A percentile compares a stretch with the other conserved stretches of the same genome.
These are phyloP conservation scores for Ajuga reptans DNA, from an alignment of 305 asterid species.

Conservation along the genomic window DNA sequence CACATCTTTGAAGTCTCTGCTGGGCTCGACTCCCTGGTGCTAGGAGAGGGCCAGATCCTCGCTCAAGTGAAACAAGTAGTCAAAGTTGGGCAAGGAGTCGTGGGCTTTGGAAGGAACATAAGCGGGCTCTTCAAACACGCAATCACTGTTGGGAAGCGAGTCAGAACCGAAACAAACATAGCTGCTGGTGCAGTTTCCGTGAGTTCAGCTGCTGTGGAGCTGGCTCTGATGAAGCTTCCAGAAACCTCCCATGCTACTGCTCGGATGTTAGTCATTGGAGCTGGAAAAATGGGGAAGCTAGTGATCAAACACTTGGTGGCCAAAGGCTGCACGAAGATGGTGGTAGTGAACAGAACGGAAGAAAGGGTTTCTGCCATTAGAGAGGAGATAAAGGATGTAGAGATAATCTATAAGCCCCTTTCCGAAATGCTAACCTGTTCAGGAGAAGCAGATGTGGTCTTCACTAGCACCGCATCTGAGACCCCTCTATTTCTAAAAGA, in stretches of 20 bases:
- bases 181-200: conserved; percentile 96
- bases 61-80: conserved; percentile 97
- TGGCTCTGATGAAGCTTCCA: conserved; percentile 89
- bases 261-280: conserved; percentile 77
- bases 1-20: conserved; percentile 94
- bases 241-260: conserved; percentile 58
- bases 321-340: conserved; percentile 86
- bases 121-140: conserved; percentile 99
- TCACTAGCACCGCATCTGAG: conserved; percentile 90
- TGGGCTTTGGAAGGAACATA: conserved; percentile 87
- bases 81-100: conserved; percentile 82
- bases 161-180: conserved; percentile 84
- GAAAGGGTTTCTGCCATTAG: conserved; percentile 70
- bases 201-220: conserved; percentile 94
- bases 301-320: conserved; percentile 93
- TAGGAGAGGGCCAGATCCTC: conserved; percentile 96
- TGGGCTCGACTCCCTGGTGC: conserved; percentile 84
- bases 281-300: conserved; percentile 97
- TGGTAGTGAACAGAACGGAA: conserved; percentile 77
- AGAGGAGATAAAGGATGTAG: conserved; percentile 67
- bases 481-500: conserved; percentile 65
- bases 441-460: conserved; percentile 71
- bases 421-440: conserved; percentile 56
- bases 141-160: conserved; percentile 90
- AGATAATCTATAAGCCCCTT: conserved; percentile 67